Conservation (phyloP, 768 basidiomycete genomes). For the Boletus pseudopeckii region DNA sequence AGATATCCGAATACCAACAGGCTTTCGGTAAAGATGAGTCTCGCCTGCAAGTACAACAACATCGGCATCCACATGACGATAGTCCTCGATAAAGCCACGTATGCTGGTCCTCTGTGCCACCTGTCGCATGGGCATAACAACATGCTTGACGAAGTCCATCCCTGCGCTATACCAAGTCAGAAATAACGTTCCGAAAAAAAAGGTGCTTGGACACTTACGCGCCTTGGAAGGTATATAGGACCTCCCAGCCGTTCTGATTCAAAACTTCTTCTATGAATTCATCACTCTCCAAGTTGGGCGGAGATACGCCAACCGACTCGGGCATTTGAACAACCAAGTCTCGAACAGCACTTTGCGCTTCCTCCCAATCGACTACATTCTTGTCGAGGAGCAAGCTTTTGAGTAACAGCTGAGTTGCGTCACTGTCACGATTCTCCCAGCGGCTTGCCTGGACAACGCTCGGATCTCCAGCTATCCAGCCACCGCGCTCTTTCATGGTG, state of each 20-base stretch:
- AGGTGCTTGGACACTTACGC: constrained; percentile 31
- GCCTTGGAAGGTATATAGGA: constrained; percentile 39
- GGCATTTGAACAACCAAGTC: constrained; percentile 19
- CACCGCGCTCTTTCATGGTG: constrained; percentile 24
- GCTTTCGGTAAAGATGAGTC: constrained; percentile 31
- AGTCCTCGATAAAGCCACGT: constrained; percentile 39
- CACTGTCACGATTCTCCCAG: constrained; percentile 10
- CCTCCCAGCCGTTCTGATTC: constrained; percentile 35
- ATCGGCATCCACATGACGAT: constrained; percentile 28
- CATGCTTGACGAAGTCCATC: constrained; percentile 40
- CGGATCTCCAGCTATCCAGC: constrained; percentile 19
- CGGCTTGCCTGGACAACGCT: constrained; percentile 12
- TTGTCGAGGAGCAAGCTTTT: constrained; percentile 21
- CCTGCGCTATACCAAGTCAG: constrained; percentile 28
- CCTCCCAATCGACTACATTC: constrained; percentile 27
- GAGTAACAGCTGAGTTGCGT: constrained; percentile 12
- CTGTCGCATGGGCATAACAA: constrained; percentile 34
- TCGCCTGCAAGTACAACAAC: constrained; percentile 40
- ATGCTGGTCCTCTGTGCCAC: constrained; percentile 32
- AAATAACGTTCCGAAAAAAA: background rate
- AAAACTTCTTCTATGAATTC: constrained; percentile 30
- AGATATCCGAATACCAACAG: constrained; percentile 12
- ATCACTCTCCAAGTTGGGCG: constrained; percentile 21
- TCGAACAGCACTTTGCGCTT: constrained; percentile 24
- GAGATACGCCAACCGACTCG: constrained; percentile 2